Conservation (phyloP, 768 basidiomycete species). For the Chalciporus chontae region DNA sequence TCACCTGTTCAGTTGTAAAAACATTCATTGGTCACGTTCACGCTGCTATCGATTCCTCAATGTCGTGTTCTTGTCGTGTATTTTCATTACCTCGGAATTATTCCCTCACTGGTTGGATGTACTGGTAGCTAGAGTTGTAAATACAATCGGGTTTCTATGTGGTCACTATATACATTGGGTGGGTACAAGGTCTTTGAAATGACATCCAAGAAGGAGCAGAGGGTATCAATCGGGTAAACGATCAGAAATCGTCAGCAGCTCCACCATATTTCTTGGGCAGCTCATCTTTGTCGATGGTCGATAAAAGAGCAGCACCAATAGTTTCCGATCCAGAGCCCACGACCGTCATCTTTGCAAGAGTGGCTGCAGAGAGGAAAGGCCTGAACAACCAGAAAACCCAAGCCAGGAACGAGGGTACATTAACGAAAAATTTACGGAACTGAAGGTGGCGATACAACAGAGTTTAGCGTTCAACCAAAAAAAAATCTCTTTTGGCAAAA, state of each 20-base stretch:
- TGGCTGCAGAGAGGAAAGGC: slow-evolving; percentile 63
- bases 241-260: slow-evolving; percentile 49
- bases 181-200: no score
- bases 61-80: not conserved
- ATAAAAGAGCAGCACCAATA: slow-evolving; percentile 58
- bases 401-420: slow-evolving; percentile 69
- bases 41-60: not conserved
- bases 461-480: no score
- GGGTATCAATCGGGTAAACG: not conserved
- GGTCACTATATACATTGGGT: not conserved
- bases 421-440: slow-evolving; percentile 79
- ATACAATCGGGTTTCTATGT: not conserved
- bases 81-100: not conserved
- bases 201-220: not conserved
- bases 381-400: slow-evolving; percentile 89
- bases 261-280: slow-evolving; percentile 75
- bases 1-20: not conserved
- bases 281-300: slow-evolving; percentile 50
- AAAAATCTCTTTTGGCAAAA: no score
- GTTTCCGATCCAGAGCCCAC: slow-evolving; percentile 61
- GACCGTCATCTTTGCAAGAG: slow-evolving; percentile 79
- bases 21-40: no score
- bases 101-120: not conserved
- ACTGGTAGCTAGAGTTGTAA: not conserved
- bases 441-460: no score